Percentiles rank a stretch among this genome's conserved stretches.
These are phyloP conservation scores for Kwoniella dendrophila DNA, from an alignment of 768 basidiomycete species.

Conservation along the genomic window DNA sequence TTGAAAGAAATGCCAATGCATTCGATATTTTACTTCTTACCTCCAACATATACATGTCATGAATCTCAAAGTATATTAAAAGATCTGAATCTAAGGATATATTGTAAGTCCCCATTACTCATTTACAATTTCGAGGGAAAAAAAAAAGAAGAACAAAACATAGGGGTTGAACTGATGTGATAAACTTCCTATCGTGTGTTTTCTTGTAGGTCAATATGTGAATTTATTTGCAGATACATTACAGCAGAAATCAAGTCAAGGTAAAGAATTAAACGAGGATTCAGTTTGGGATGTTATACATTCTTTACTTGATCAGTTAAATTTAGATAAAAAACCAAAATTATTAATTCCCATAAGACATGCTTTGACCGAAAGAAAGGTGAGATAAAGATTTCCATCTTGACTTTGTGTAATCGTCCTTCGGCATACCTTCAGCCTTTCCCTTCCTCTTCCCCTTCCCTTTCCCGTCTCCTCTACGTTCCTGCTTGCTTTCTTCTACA, in stretches of 20 bases:
- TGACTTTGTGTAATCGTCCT: background rate
- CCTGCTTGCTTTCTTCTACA: background rate
- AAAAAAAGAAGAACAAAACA: background rate
- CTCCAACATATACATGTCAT: slow-evolving; percentile 64
- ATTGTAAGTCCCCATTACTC: slow-evolving; percentile 20
- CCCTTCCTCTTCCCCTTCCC: background rate
- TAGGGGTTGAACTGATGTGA: background rate
- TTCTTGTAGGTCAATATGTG: slow-evolving; percentile 16
- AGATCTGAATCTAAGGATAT: slow-evolving; percentile 18
- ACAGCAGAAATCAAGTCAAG: slow-evolving; percentile 36
- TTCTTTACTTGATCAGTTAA: slow-evolving; percentile 15
- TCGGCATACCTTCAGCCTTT: background rate
- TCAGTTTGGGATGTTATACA: slow-evolving; percentile 58
- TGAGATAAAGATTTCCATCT: slow-evolving; percentile 50
- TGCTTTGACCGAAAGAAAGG: slow-evolving; percentile 82
- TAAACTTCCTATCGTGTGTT: background rate
- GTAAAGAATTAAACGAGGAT: slow-evolving; percentile 55
- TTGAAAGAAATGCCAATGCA: slow-evolving; percentile 70
- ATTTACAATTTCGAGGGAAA: background rate
- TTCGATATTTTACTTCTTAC: slow-evolving; percentile 76
- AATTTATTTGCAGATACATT: slow-evolving; percentile 22
- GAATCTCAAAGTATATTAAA: slow-evolving; percentile 62
- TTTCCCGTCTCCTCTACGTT: background rate
- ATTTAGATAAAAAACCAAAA: slow-evolving; percentile 55
- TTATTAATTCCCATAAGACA: slow-evolving; percentile 76